phyloP scores from a whole-genome alignment of 2,329 filamentous ascomycete genomes.

The Exophiala dermatitidis region DNA sequence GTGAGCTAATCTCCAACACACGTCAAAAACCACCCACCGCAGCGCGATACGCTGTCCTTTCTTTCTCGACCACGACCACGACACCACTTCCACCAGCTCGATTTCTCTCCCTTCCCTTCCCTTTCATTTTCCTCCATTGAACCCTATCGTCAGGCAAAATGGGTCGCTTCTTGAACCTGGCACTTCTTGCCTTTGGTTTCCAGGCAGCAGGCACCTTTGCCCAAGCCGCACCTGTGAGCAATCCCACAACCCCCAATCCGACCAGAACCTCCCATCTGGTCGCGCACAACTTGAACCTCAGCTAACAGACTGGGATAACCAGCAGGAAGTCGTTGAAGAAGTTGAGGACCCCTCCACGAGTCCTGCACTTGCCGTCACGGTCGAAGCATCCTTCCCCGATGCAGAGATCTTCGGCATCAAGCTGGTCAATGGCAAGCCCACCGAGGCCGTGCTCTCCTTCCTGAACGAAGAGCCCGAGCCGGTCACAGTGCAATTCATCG shows the following conservation, averaged over 20 bases:
- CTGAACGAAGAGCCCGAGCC: conserved; percentile 73
- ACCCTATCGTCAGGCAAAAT: conserved; percentile 43
- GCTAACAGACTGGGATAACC: conserved; percentile 3
- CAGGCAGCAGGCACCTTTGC: conserved; percentile 59
- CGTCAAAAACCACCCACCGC: not conserved
- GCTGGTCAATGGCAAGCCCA: conserved; percentile 85
- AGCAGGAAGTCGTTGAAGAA: conserved; percentile 52
- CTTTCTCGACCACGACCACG: conserved; percentile 1
- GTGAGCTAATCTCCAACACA: not conserved
- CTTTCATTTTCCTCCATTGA: not conserved
- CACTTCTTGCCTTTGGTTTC: conserved; percentile 64
- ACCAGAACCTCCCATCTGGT: conserved; percentile 22
- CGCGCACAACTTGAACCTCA: conserved; percentile 3
- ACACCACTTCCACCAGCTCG: not conserved
- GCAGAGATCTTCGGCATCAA: conserved; percentile 87
- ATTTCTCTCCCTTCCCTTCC: not conserved
- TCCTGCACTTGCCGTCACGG: conserved; percentile 50
- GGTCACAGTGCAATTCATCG: conserved; percentile 67
- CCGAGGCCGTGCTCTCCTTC: conserved; percentile 73
- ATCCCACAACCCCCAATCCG: not conserved
- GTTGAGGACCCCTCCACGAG: conserved; percentile 57
- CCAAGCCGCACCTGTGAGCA: conserved; percentile 40
- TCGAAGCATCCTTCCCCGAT: conserved; percentile 54
- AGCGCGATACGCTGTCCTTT: conserved; percentile 5
- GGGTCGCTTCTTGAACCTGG: conserved; percentile 65